Evolutionary conservation across 1,284 basidiomycete species (phyloP).

Genomic region (Agaricales sp.): DNA sequence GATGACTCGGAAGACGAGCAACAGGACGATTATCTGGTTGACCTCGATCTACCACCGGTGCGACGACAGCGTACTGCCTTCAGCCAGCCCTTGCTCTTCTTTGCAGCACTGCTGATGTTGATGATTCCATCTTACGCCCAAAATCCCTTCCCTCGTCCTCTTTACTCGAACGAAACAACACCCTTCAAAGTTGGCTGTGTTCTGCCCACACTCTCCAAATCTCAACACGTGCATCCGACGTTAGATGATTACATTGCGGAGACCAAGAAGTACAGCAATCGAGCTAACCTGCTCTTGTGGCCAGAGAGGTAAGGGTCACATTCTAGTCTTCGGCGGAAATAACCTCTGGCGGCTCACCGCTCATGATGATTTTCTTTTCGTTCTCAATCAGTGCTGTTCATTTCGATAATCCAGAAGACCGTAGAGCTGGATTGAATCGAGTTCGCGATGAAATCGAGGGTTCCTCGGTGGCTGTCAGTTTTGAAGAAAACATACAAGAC

Average conservation of each 20-base stretch:
- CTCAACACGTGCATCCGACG: constrained; percentile 20
- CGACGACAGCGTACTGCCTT: not conserved
- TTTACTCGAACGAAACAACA: constrained; percentile 32
- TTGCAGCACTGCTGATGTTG: constrained; percentile 36
- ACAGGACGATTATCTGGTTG: constrained; percentile 10
- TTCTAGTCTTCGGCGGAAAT: not conserved
- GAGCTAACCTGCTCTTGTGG: constrained; percentile 60
- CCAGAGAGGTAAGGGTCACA: constrained; percentile 26
- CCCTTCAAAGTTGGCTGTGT: constrained; percentile 55
- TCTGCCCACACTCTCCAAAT: constrained; percentile 34
- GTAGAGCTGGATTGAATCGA: constrained; percentile 34
- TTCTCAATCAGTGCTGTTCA: constrained; percentile 49
- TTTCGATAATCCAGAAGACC: constrained; percentile 41
- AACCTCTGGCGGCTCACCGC: no score
- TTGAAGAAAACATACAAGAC: constrained; percentile 41
- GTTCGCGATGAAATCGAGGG: constrained; percentile 26
- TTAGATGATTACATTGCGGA: constrained; percentile 56
- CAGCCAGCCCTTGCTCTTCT: constrained; percentile 16
- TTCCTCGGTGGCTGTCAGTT: constrained; percentile 52
- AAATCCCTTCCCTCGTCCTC: constrained; percentile 30
- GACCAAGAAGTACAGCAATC: constrained; percentile 28
- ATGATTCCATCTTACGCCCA: constrained; percentile 44
- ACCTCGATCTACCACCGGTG: not conserved
- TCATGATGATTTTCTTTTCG: no score
- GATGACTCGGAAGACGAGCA: constrained; percentile 15